Conservation (phyloP, 768 basidiomycete species). For the Mrakia gelida region DNA sequence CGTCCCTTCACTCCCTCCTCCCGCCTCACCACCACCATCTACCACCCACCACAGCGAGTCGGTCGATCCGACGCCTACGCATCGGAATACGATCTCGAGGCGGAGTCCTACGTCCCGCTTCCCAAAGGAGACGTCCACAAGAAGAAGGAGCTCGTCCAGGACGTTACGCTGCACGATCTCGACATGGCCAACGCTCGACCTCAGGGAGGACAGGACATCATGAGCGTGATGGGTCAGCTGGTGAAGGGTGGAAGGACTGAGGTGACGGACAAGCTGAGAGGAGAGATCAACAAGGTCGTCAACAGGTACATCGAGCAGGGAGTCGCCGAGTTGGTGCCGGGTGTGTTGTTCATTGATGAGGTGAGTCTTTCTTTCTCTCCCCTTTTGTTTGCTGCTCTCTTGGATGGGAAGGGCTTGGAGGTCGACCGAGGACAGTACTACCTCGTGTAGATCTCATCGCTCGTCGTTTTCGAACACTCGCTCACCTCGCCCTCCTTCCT, state of each 20-base stretch:
- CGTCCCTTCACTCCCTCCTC: background rate
- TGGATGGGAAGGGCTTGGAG: no score
- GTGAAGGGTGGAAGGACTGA: conserved; percentile 92
- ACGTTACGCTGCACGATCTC: conserved; percentile 88
- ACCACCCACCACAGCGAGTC: conserved; percentile 59
- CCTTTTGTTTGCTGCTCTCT: background rate
- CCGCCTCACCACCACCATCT: background rate
- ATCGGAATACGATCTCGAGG: conserved; percentile 93
- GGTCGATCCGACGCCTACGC: conserved; percentile 97
- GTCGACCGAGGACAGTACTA: no score
- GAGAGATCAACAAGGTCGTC: conserved; percentile 96
- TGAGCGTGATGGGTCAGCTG: conserved; percentile 88
- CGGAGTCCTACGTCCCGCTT: conserved; percentile 95
- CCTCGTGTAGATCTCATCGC: no score
- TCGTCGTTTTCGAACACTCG: background rate
- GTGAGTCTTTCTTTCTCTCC: conserved; percentile 51
- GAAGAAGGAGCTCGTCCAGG: conserved; percentile 89
- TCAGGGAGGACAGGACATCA: conserved; percentile 88
- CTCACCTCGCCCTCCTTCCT: background rate
- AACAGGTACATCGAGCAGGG: conserved; percentile 97
- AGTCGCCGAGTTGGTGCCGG: conserved; percentile 94
- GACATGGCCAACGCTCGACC: conserved; percentile 96
- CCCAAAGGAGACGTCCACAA: conserved; percentile 97
- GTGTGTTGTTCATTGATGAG: conserved; percentile 98
- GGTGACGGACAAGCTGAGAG: conserved; percentile 90